phyloP scores from a whole-genome alignment of 164 flowering plant genomes.

The Aristolochia californica region DNA sequence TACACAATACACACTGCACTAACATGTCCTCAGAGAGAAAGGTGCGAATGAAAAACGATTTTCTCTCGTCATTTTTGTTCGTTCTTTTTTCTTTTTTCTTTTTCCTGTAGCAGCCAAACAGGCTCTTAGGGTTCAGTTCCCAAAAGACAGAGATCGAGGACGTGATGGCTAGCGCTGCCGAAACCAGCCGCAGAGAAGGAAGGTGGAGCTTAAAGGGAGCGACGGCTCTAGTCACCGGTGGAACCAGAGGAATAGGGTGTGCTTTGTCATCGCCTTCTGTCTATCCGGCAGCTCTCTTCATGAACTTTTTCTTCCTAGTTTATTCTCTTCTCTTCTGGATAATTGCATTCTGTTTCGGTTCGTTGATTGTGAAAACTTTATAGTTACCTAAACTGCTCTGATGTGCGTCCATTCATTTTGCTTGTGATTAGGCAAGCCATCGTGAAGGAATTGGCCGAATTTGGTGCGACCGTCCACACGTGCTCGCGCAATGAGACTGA shows the following conservation, averaged over 20 bases:
- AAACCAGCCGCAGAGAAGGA: neutral
- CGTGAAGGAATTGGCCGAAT: slow-evolving; percentile 33
- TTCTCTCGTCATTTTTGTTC: too few species aligned
- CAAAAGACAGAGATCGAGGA: too few species aligned
- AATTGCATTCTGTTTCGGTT: neutral
- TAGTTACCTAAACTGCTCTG: neutral
- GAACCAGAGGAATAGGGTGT: slow-evolving; percentile 41
- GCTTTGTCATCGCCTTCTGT: neutral
- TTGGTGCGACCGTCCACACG: slow-evolving; percentile 34
- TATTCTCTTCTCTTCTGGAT: neutral
- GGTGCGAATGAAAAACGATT: too few species aligned
- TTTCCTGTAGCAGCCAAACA: too few species aligned
- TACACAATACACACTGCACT: too few species aligned
- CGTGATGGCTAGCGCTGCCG: neutral
- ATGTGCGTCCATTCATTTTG: neutral
- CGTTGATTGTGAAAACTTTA: neutral
- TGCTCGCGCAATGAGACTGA: slow-evolving; percentile 29
- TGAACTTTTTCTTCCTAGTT: neutral
- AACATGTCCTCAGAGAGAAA: too few species aligned
- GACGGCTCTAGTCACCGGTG: slow-evolving; percentile 40
- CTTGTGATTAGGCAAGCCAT: slow-evolving; percentile 23
- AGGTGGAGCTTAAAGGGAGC: slow-evolving; percentile 30
- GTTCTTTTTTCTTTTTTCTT: too few species aligned
- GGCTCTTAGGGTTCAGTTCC: too few species aligned
- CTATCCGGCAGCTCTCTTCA: neutral